Evolutionary conservation across 805 yeast genomes (phyloP).

Genomic region (Monosporozyma unispora): DNA sequence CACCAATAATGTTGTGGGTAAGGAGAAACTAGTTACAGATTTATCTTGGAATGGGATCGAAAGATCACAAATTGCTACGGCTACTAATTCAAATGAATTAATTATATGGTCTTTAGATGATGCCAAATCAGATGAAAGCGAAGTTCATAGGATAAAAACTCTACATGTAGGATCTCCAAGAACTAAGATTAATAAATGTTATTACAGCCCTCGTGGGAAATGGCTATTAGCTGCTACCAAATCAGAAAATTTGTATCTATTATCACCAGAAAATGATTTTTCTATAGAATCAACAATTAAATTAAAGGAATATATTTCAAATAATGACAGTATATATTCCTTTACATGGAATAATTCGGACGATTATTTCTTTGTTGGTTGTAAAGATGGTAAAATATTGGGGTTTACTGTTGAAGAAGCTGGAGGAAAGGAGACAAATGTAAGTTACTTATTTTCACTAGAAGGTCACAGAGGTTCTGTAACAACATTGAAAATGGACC

Average conservation of each 20-base stretch:
- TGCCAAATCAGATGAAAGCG: slow-evolving; percentile 4
- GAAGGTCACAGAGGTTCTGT: slow-evolving; percentile 45
- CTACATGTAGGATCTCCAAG: slow-evolving; percentile 7
- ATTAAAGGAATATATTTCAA: slow-evolving; percentile 3
- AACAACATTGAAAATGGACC: slow-evolving; percentile 41
- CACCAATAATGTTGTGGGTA: slow-evolving; percentile 13
- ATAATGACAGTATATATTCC: slow-evolving; percentile 24
- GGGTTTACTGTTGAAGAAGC: slow-evolving; percentile 13
- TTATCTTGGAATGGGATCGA: slow-evolving; percentile 23
- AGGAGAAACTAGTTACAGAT: slow-evolving; percentile 14
- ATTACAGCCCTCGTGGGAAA: slow-evolving; percentile 40
- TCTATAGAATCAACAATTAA: slow-evolving; percentile 11
- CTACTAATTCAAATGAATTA: slow-evolving; percentile 15
- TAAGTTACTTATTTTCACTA: slow-evolving; percentile 14
- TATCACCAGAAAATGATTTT: slow-evolving; percentile 20
- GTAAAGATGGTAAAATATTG: slow-evolving; percentile 39
- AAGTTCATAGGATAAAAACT: slow-evolving; percentile 13
- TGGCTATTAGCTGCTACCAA: slow-evolving; percentile 38
- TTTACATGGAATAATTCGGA: slow-evolving; percentile 29
- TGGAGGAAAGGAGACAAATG: neutral
- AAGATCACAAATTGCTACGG: slow-evolving; percentile 18
- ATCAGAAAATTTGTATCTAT: slow-evolving; percentile 16
- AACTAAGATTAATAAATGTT: slow-evolving; percentile 15
- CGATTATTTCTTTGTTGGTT: slow-evolving; percentile 37
- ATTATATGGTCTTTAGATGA: slow-evolving; percentile 19